Conservation (phyloP, 768 basidiomycete species). For the Termitomyces sp. region DNA sequence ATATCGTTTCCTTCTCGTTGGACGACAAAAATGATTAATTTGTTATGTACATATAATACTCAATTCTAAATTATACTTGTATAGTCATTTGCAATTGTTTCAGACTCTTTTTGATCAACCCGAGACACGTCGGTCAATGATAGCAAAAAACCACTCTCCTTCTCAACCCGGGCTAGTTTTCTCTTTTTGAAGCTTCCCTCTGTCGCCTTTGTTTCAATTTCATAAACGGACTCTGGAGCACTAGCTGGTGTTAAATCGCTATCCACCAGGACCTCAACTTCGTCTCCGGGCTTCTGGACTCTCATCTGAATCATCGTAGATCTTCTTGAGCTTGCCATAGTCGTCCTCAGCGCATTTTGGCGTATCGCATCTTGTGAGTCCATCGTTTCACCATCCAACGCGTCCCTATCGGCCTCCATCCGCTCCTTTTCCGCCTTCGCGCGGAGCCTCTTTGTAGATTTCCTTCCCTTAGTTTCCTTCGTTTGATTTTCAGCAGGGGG, state of each 20-base stretch:
- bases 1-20: neutral
- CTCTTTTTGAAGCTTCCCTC: neutral
- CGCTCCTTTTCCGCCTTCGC: constrained; percentile 11
- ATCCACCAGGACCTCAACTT: neutral
- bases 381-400: neutral
- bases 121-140: neutral
- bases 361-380: neutral
- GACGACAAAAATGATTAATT: neutral
- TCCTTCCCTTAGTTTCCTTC: constrained; percentile 39
- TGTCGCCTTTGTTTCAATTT: neutral
- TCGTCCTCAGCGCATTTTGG: neutral
- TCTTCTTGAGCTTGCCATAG: neutral
- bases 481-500: constrained; percentile 35
- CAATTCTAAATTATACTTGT: neutral
- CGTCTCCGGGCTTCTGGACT: neutral
- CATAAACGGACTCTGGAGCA: neutral
- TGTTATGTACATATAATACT: no score
- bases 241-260: neutral
- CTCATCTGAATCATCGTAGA: neutral
- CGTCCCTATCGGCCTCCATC: neutral
- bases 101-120: no score
- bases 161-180: neutral
- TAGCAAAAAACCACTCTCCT: neutral
- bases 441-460: constrained; percentile 30
- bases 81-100: no score